These are phyloP conservation scores for Salix viminalis DNA, from an alignment of 345 rosid species.

Conservation along the genomic window DNA sequence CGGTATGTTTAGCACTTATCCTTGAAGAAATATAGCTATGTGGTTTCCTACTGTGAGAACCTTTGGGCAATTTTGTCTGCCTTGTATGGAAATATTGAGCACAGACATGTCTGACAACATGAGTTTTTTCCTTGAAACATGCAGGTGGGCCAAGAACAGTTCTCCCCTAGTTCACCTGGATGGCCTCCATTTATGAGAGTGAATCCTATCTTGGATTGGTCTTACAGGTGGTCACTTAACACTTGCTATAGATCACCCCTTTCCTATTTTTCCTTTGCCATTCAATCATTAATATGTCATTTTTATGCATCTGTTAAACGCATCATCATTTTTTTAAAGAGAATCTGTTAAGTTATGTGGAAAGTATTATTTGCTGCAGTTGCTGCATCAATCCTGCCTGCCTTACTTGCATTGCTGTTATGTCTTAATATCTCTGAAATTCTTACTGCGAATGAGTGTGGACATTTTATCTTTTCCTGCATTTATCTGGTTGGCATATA, in stretches of 20 bases:
- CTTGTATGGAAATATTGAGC: background rate
- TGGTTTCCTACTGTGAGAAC: background rate
- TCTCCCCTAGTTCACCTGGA: slow-evolving; percentile 97
- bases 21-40: background rate
- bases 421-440: background rate
- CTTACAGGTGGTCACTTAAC: slow-evolving; percentile 57
- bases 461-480: background rate
- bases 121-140: background rate
- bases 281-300: no score
- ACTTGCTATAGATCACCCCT: background rate
- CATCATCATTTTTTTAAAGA: no score
- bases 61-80: background rate
- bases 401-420: background rate
- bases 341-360: background rate
- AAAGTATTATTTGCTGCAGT: background rate
- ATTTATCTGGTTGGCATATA: background rate
- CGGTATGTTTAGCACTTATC: slow-evolving; percentile 49
- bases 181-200: slow-evolving; percentile 99
- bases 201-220: slow-evolving; percentile 99
- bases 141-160: slow-evolving; percentile 97
- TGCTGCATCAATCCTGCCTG: background rate
- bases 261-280: no score
- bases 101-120: background rate
- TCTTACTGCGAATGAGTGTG: background rate
- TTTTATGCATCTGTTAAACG: no score